Percentiles rank a stretch among this genome's conserved stretches.
Evolutionary conservation across 2,329 filamentous ascomycete genomes (phyloP).

Genomic region (Plenodomus biglobosus): DNA sequence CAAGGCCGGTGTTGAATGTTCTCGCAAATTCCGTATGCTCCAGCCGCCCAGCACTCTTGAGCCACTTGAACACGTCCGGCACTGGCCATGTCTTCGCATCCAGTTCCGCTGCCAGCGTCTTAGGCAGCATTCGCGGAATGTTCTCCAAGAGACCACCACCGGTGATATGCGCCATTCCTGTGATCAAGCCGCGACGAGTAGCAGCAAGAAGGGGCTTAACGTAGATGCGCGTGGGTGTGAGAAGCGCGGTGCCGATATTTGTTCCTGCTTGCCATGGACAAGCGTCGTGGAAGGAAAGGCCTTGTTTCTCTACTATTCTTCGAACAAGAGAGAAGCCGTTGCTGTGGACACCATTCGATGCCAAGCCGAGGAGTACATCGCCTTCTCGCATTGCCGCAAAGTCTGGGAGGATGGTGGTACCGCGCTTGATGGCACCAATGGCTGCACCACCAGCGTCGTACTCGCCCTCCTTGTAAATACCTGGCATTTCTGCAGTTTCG

Average conservation of each 20-base stretch:
- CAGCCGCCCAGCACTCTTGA: constrained; percentile 73
- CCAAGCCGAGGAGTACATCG: constrained; percentile 82
- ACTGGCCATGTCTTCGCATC: constrained; percentile 75
- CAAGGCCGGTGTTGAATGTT: constrained; percentile 92
- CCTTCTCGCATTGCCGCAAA: constrained; percentile 74
- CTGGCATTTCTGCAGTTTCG: constrained; percentile 98
- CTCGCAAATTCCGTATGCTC: constrained; percentile 78
- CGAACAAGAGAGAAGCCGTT: constrained; percentile 98
- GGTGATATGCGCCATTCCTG: constrained; percentile 96
- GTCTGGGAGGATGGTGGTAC: constrained; percentile 70
- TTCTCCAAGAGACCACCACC: constrained; percentile 93
- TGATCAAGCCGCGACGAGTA: constrained; percentile 64
- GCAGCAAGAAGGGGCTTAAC: constrained; percentile 77
- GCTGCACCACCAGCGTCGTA: constrained; percentile 93
- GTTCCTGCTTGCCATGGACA: constrained; percentile 72
- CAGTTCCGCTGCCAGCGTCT: constrained; percentile 75
- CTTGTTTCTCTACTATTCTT: constrained; percentile 75
- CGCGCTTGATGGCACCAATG: constrained; percentile 75
- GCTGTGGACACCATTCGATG: constrained; percentile 85
- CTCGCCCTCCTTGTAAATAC: constrained; percentile 83
- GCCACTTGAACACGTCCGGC: constrained; percentile 82
- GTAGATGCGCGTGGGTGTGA: constrained; percentile 92
- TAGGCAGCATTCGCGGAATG: constrained; percentile 87
- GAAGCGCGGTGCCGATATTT: constrained; percentile 72
- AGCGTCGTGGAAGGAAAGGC: constrained; percentile 68